phyloP scores from a whole-genome alignment of 768 basidiomycete genomes.

The Botryobasidium botryosum region DNA sequence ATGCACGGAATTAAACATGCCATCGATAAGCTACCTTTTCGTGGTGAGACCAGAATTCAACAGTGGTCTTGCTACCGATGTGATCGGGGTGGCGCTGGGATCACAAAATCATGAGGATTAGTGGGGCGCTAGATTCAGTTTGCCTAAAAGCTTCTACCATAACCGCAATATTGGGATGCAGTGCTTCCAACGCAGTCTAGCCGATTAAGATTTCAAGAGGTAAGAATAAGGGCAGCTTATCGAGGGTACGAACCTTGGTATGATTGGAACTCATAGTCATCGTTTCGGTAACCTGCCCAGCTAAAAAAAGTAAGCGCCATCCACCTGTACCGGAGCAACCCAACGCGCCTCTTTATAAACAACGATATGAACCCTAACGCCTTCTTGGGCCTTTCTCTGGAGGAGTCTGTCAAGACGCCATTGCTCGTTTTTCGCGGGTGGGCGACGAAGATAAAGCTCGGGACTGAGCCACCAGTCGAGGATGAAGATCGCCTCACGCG shows the following conservation, averaged over 20 bases:
- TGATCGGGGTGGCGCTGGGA: slow-evolving; percentile 65
- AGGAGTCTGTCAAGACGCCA: slow-evolving; percentile 81
- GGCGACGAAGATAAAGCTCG: slow-evolving; percentile 86
- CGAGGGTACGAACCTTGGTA: slow-evolving; percentile 42
- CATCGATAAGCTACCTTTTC: slow-evolving; percentile 37
- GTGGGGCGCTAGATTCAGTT: not conserved
- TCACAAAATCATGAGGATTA: not conserved
- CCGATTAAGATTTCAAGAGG: slow-evolving; percentile 1
- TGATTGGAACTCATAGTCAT: slow-evolving; percentile 81
- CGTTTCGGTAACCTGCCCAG: slow-evolving; percentile 81
- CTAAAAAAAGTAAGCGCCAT: slow-evolving; percentile 23
- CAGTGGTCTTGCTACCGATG: slow-evolving; percentile 51
- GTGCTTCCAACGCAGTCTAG: slow-evolving; percentile 55
- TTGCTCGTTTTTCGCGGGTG: slow-evolving; percentile 67
- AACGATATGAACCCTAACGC: slow-evolving; percentile 79
- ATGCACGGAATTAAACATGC: not conserved
- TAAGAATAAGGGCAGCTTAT: not conserved
- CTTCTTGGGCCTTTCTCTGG: slow-evolving; percentile 75
- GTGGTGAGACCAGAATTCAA: slow-evolving; percentile 86
- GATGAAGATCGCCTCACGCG: slow-evolving; percentile 74
- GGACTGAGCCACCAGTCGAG: slow-evolving; percentile 79
- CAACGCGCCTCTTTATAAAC: slow-evolving; percentile 98
- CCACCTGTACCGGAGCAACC: too few relatives aligned
- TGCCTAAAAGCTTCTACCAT: slow-evolving; percentile 27
- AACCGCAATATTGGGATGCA: slow-evolving; percentile 77